Base-by-base conservation (phyloP, 306 rosid genomes). In the Castanea mollissima region DNA sequence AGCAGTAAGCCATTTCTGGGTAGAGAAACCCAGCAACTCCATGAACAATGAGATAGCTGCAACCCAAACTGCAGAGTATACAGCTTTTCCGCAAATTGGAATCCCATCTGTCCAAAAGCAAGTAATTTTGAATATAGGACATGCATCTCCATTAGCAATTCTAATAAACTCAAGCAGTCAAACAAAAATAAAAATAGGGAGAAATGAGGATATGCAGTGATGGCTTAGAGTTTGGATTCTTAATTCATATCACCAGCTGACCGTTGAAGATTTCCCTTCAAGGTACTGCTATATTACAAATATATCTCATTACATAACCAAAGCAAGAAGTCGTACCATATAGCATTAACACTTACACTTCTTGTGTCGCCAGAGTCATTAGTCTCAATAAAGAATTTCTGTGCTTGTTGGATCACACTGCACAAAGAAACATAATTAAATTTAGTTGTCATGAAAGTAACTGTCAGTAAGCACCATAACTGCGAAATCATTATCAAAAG, bases 11-110 rank as follows among this genome's bases (percentile, higher is more conserved):
- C 98, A 95, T 76, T 57, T 92, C 81, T 95, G 98, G 76, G 99
- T 95, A 21, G 99, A 92, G 86, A 95, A 92, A 74, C 99, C 99
- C 76, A 95, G 83, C 85, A 92, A 85, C 89, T 92, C 99, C 99
- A 95, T 91, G 79, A 95, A 95, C 87, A 95, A 81, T 27, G 98
- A 87, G 84, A 91, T 63, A 52, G 99, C 99, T 73, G 97, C 99
- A 85, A 95, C 84, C 98, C 99, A 92, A 49, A 95, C 98, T 18
- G 97, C 98, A 73, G 97, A 90, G 77, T 95, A 92, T 55, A 95
- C 86, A 76, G 97, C 96, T 82, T 89, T 95, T 46, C 97, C 5
- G 93, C 98, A 90, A 92, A 92, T 75, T 92, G 96, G 91, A 91
- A 95, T 68, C 98, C 97, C 98, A 95, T 95, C 99, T 92, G 91